These are phyloP conservation scores for Liquidambar formosana DNA, from an alignment of 164 flowering plant species.

Conservation along the genomic window DNA sequence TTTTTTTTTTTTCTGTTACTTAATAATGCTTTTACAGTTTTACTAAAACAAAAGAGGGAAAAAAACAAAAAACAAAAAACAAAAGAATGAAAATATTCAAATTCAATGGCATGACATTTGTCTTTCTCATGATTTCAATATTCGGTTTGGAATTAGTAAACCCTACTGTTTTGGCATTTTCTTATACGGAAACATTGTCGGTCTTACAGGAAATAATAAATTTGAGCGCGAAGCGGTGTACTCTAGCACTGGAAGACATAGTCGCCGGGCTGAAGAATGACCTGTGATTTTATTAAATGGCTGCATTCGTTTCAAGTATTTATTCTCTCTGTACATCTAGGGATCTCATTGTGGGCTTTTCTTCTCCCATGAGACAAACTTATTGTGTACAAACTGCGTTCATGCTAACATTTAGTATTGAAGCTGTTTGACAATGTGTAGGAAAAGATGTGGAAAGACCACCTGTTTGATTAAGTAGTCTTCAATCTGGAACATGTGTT, in stretches of 20 bases:
- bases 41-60: no score
- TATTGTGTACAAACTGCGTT: no score
- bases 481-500: neutral
- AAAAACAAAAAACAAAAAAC: no score
- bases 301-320: neutral
- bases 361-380: no score
- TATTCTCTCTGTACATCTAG: neutral
- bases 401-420: neutral
- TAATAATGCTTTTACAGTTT: no score
- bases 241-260: neutral
- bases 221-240: neutral
- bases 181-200: neutral
- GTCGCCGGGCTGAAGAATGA: neutral
- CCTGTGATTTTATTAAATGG: neutral
- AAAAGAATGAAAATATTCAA: no score
- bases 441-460: neutral
- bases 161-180: neutral
- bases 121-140: constrained; percentile 3
- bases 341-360: neutral
- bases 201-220: neutral
- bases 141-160: neutral
- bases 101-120: no score
- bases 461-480: neutral
- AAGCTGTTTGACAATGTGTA: neutral
- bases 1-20: no score